Conservation (phyloP, 208 protist genomes). For the Trypanosoma caninum region DNA sequence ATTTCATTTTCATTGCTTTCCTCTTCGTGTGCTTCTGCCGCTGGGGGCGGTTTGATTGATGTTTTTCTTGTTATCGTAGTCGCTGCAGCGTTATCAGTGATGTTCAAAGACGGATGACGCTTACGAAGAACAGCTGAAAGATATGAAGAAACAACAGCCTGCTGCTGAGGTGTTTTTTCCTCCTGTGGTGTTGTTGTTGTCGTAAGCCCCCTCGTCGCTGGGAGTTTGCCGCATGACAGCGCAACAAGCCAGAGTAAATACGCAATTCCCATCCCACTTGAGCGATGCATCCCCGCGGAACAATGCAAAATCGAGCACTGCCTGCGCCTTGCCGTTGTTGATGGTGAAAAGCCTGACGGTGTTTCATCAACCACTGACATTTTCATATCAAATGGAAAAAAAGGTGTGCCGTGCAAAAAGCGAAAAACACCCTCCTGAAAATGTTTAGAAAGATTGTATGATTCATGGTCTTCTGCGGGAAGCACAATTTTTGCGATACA, state of each 20-base stretch:
- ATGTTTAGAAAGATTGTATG: conserved; percentile 69
- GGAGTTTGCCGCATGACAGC: conserved; percentile 24
- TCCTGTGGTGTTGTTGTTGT: not conserved
- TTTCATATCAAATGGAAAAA: conserved; percentile 19
- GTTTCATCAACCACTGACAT: not conserved
- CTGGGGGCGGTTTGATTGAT: not conserved
- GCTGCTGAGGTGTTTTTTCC: conserved; percentile 3
- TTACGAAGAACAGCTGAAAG: conserved; percentile 21
- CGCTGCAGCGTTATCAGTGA: not conserved
- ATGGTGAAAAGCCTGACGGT: conserved; percentile 13
- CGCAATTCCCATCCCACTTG: conserved; percentile 54
- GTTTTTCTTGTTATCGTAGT: not conserved
- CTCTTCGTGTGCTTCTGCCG: not conserved
- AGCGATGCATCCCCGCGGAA: conserved; percentile 86
- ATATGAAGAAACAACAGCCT: conserved; percentile 23
- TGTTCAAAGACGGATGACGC: not conserved
- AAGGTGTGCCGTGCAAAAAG: conserved; percentile 52
- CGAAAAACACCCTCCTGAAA: conserved; percentile 63
- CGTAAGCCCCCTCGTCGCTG: not conserved
- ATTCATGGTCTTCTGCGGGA: conserved; percentile 59
- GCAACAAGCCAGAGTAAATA: conserved; percentile 66
- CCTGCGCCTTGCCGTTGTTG: too few species aligned
- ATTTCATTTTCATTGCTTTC: not conserved
- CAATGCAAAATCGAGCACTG: conserved; percentile 58
- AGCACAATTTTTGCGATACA: conserved; percentile 54